phyloP scores from a whole-genome alignment of 148 eudicot genomes.

The Oxyria digyna region DNA sequence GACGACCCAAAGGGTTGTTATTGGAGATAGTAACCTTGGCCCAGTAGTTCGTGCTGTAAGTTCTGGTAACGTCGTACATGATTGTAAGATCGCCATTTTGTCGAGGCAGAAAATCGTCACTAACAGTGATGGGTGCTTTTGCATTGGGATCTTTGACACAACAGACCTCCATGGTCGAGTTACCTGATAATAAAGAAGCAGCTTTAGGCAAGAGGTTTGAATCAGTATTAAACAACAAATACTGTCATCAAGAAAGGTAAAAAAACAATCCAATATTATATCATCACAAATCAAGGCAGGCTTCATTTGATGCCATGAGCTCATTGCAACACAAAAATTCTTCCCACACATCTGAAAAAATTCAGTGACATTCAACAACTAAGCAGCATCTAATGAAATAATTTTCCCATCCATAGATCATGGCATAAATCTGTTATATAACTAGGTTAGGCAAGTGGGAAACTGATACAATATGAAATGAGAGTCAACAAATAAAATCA shows the following conservation, averaged over 20 bases:
- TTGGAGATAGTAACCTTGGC: slow-evolving; percentile 64
- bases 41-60: slow-evolving; percentile 42
- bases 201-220: too few relatives aligned
- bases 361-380: background rate
- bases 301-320: background rate
- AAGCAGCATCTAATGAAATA: background rate
- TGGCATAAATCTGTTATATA: background rate
- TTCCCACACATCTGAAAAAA: background rate
- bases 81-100: slow-evolving; percentile 58
- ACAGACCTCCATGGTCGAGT: slow-evolving; percentile 36
- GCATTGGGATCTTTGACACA: slow-evolving; percentile 42
- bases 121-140: slow-evolving; percentile 21
- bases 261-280: background rate
- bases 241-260: background rate
- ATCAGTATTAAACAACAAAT: background rate
- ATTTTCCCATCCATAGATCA: background rate
- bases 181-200: slow-evolving; percentile 15
- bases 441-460: too few relatives aligned
- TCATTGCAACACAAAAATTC: background rate
- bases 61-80: slow-evolving; percentile 45
- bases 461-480: background rate
- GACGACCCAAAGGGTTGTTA: slow-evolving; percentile 57
- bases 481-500: background rate
- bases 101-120: slow-evolving; percentile 34
- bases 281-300: background rate